Conservation (phyloP, 2,329 filamentous ascomycete genomes). For the Calonectria leucothoes region DNA sequence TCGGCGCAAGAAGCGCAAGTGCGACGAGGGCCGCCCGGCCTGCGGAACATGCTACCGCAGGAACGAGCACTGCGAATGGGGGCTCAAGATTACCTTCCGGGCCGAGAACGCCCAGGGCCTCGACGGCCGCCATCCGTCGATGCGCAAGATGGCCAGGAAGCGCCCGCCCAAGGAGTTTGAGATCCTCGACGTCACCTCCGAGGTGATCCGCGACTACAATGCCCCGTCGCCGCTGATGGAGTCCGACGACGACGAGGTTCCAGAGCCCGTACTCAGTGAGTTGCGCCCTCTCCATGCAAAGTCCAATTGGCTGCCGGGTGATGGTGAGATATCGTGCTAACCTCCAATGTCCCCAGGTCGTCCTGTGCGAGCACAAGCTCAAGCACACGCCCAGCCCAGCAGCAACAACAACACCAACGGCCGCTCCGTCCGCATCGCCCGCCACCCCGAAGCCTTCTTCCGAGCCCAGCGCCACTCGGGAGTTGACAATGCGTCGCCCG, state of each 20-base stretch:
- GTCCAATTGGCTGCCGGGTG: background rate
- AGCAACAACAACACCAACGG: no score
- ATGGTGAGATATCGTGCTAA: background rate
- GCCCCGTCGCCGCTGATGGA: conserved; percentile 35
- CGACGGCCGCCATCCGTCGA: conserved; percentile 47
- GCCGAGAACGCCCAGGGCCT: conserved; percentile 50
- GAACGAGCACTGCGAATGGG: conserved; percentile 50
- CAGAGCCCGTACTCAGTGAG: conserved; percentile 22
- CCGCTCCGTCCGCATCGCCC: conserved; percentile 5
- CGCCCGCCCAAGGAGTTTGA: conserved; percentile 45
- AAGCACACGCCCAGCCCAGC: background rate
- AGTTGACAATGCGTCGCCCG: conserved; percentile 30
- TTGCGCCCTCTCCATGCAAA: background rate
- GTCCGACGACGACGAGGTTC: conserved; percentile 27
- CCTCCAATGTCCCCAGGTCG: background rate
- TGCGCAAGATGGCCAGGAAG: conserved; percentile 44
- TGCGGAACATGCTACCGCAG: conserved; percentile 49
- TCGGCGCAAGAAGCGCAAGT: conserved; percentile 53
- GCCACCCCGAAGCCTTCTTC: conserved; percentile 18
- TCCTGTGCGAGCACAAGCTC: background rate
- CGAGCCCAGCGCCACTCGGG: conserved; percentile 8
- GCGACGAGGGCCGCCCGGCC: conserved; percentile 49
- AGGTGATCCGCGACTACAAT: conserved; percentile 52
- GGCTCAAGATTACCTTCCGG: conserved; percentile 51
- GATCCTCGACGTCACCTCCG: conserved; percentile 51